Evolutionary conservation across 345 rosid genomes (phyloP).

Genomic region (Angophora floribunda): DNA sequence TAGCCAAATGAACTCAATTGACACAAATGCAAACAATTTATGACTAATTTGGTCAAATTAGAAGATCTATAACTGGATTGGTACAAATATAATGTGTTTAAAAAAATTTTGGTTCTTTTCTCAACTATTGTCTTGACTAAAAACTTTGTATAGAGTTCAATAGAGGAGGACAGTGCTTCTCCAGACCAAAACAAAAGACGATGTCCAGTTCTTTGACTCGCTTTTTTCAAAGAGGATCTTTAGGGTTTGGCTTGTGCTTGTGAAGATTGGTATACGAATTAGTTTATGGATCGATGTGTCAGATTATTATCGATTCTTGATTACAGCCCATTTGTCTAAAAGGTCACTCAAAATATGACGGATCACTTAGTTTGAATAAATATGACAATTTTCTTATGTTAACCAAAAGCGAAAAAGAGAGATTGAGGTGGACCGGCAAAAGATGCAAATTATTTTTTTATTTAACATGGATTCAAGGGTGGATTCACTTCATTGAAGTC

Average conservation of each 20-base stretch:
- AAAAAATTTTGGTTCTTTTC: too few species aligned
- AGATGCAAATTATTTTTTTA: background rate
- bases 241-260: background rate
- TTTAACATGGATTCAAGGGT: background rate
- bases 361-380: background rate
- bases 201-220: background rate
- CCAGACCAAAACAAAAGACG: background rate
- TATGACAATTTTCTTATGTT: background rate
- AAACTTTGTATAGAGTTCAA: background rate
- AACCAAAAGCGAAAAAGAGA: background rate
- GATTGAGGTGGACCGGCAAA: background rate
- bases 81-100: too few species aligned
- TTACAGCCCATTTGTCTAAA: background rate
- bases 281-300: background rate
- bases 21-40: too few species aligned
- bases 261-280: background rate
- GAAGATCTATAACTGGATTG: background rate
- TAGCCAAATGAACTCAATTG: background rate
- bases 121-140: background rate
- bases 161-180: background rate
- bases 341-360: background rate
- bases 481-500: background rate
- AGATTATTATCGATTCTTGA: too few species aligned
- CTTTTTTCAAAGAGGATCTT: background rate
- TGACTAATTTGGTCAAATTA: too few species aligned